Conservation (phyloP, 1,284 basidiomycete species). For the Mycena sp. region DNA sequence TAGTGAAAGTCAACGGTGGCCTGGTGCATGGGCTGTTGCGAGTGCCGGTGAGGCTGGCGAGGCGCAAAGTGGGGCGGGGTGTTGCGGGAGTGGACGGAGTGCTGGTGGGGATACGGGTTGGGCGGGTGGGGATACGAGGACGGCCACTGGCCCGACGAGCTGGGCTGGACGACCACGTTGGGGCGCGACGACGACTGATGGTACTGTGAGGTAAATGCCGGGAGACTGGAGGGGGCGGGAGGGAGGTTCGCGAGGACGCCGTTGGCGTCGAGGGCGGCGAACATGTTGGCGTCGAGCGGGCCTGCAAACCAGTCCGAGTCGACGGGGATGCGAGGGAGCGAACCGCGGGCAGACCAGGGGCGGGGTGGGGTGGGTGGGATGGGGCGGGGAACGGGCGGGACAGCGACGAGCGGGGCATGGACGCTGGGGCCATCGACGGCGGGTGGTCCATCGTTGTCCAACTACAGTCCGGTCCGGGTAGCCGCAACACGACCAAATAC, state of each 20-base stretch:
- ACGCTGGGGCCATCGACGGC: no score
- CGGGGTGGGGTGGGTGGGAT: not conserved
- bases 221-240: constrained; percentile 23
- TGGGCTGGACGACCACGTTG: constrained; percentile 23
- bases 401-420: no score
- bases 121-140: constrained; percentile 21
- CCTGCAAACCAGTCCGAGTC: constrained; percentile 36
- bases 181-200: constrained; percentile 6
- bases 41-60: constrained; percentile 28
- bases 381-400: no score
- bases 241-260: constrained; percentile 17
- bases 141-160: constrained; percentile 24
- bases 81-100: not conserved
- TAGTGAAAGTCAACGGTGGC: constrained; percentile 38
- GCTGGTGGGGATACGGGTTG: constrained; percentile 7
- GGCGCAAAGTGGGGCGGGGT: constrained; percentile 29
- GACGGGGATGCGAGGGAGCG: not conserved
- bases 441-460: no score
- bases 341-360: not conserved
- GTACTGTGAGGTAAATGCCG: constrained; percentile 9
- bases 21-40: no score
- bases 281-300: constrained; percentile 34
- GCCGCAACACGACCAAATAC: no score
- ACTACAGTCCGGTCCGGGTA: no score
- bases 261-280: constrained; percentile 35